These are phyloP conservation scores for Aspergillus jensenii DNA, from an alignment of 2,329 filamentous ascomycete genomes.

Conservation along the genomic window DNA sequence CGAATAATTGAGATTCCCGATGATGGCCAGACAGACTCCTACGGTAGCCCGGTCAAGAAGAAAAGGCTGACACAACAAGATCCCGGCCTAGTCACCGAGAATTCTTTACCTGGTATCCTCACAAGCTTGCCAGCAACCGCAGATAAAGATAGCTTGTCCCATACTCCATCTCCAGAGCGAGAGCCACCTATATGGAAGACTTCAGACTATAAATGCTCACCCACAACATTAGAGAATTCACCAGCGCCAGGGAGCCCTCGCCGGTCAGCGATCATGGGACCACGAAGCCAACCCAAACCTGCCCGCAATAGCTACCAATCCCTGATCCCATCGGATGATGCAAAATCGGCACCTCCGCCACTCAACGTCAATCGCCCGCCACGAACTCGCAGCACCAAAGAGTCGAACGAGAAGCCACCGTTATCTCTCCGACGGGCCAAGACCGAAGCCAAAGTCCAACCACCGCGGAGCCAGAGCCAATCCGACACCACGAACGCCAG, in stretches of 20 bases:
- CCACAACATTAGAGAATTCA: conserved; percentile 25
- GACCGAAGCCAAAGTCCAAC: conserved; percentile 7
- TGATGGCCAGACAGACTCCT: conserved; percentile 1
- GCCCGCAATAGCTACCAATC: conserved; percentile 22
- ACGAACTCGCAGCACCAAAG: conserved; percentile 12
- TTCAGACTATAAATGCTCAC: conserved; percentile 22
- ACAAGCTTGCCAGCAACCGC: conserved; percentile 24
- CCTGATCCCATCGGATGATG: conserved; percentile 17
- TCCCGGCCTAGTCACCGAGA: conserved; percentile 19
- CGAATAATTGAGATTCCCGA: conserved; percentile 8
- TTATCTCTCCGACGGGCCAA: conserved; percentile 1
- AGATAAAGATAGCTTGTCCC: conserved; percentile 19
- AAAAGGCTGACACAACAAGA: conserved; percentile 20
- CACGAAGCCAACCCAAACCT: conserved; percentile 31
- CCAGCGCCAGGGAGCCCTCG: conserved; percentile 30
- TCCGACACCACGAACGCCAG: not conserved
- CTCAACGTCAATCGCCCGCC: not conserved
- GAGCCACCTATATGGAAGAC: conserved; percentile 26
- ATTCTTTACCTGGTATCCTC: conserved; percentile 24
- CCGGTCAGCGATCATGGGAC: conserved; percentile 33
- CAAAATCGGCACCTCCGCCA: not conserved
- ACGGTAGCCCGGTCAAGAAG: conserved; percentile 27
- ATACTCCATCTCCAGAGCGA: conserved; percentile 33
- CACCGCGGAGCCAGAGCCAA: not conserved
- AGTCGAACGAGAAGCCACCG: conserved; percentile 26